phyloP scores from a whole-genome alignment of 2,329 filamentous ascomycete species.

The Xylaria sp. region DNA sequence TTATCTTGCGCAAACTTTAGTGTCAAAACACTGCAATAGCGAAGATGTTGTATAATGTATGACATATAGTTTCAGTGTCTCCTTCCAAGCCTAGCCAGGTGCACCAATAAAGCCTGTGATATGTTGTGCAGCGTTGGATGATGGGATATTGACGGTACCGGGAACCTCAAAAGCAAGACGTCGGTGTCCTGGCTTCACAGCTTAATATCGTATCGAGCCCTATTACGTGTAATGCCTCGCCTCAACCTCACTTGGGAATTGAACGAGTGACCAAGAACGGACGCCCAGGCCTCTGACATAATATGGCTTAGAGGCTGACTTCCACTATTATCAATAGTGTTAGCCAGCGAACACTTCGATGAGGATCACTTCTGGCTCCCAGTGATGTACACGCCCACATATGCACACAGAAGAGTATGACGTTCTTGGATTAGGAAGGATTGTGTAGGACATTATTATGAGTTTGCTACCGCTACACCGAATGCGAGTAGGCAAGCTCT shows the following conservation, averaged over 20 bases:
- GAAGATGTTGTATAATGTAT: not conserved
- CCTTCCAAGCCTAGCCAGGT: not conserved
- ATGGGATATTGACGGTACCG: conserved; percentile 29
- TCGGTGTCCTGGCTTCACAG: conserved; percentile 22
- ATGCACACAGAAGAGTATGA: not conserved
- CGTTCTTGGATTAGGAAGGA: not conserved
- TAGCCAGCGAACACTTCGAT: not conserved
- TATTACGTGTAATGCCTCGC: conserved; percentile 4
- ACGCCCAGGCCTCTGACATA: not conserved
- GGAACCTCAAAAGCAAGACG: conserved; percentile 26
- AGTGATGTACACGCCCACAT: not conserved
- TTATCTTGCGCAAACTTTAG: not conserved
- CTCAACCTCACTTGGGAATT: not conserved
- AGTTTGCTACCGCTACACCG: not conserved
- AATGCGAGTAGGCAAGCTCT: not conserved
- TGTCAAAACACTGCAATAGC: not conserved
- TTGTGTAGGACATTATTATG: not conserved
- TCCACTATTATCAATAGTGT: not conserved
- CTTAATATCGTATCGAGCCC: conserved; percentile 18
- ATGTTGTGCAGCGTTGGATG: conserved; percentile 39
- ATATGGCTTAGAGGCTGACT: not conserved
- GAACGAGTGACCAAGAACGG: not conserved
- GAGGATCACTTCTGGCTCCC: not conserved
- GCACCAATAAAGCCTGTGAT: conserved; percentile 4
- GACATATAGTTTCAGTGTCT: no score